A percentile compares a stretch with the other conserved stretches of the same genome.
Conservation (phyloP, 2,329 filamentous ascomycete genomes). For the Neopestalotiopsis rosae region DNA sequence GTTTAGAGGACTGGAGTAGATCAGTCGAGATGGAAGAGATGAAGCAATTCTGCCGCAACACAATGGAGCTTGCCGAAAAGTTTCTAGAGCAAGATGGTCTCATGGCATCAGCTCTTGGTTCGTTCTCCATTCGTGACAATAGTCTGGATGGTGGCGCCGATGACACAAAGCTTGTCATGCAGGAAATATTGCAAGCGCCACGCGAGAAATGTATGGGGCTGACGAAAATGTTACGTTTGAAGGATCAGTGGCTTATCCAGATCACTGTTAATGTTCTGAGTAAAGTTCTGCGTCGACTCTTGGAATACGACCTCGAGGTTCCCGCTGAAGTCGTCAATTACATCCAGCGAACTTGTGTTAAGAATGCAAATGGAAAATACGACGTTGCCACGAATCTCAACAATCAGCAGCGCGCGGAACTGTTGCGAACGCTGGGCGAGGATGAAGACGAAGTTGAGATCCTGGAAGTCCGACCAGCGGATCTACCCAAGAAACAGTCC, state of each 20-base stretch:
- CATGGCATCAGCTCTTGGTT: constrained; percentile 71
- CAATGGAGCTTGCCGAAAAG: constrained; percentile 90
- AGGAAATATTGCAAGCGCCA: constrained; percentile 66
- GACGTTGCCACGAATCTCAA: constrained; percentile 79
- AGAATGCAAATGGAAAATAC: constrained; percentile 59
- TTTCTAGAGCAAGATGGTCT: constrained; percentile 86
- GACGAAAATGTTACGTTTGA: constrained; percentile 86
- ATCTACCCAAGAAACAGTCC: constrained; percentile 58
- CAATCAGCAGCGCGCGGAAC: constrained; percentile 82
- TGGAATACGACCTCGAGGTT: constrained; percentile 76
- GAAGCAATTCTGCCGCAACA: constrained; percentile 92
- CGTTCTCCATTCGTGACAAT: constrained; percentile 34
- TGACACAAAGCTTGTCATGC: constrained; percentile 40
- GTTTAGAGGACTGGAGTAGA: constrained; percentile 84
- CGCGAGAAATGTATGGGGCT: constrained; percentile 70
- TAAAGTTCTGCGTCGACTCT: constrained; percentile 83
- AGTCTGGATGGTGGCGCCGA: constrained; percentile 33
- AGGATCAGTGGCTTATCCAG: constrained; percentile 83
- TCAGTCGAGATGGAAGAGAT: constrained; percentile 77
- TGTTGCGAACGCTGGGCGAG: constrained; percentile 68
- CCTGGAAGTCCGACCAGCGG: constrained; percentile 44
- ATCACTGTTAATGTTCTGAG: constrained; percentile 83
- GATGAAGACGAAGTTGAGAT: constrained; percentile 58
- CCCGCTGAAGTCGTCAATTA: constrained; percentile 62
- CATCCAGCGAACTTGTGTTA: constrained; percentile 71